These are phyloP conservation scores for Wickerhamomyces canadensis DNA, from an alignment of 805 yeast genomes.

Conservation along the genomic window DNA sequence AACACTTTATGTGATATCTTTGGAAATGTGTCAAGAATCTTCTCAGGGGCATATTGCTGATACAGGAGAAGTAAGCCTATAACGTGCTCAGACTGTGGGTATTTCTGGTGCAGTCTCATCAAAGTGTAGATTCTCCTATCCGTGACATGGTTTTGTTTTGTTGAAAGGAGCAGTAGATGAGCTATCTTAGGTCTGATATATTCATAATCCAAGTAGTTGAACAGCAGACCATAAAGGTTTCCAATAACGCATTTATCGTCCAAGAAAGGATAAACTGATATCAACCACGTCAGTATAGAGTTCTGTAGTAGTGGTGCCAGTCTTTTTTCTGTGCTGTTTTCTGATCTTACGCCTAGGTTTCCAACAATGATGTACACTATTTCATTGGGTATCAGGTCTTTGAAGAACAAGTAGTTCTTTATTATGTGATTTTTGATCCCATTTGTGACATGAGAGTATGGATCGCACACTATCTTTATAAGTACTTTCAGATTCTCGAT, in stretches of 20 bases:
- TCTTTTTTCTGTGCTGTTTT: conserved; percentile 16
- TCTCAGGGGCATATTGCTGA: conserved; percentile 19
- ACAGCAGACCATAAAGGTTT: conserved; percentile 23
- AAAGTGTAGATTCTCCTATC: conserved; percentile 25
- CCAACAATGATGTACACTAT: conserved; percentile 24
- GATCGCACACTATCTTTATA: conserved; percentile 5
- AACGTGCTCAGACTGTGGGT: conserved; percentile 15
- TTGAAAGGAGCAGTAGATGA: conserved; percentile 27
- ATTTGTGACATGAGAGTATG: conserved; percentile 2
- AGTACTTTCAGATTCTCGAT: conserved; percentile 6
- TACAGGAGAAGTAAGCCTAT: conserved; percentile 19
- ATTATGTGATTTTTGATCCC: conserved; percentile 16
- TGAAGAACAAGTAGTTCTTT: conserved; percentile 24
- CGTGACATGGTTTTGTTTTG: conserved; percentile 25
- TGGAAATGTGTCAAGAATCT: conserved; percentile 23
- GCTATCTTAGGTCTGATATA: conserved; percentile 30
- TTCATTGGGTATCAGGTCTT: conserved; percentile 21
- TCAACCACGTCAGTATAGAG: conserved; percentile 29
- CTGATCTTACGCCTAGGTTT: conserved; percentile 26
- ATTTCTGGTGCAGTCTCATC: conserved; percentile 17
- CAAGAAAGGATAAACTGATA: conserved; percentile 24
- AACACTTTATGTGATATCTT: conserved; percentile 22
- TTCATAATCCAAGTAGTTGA: conserved; percentile 31
- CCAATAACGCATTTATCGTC: conserved; percentile 14
- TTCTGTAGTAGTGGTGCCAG: conserved; percentile 22